phyloP scores from a whole-genome alignment of 164 flowering plant genomes.

The Cinnamomum micranthum region DNA sequence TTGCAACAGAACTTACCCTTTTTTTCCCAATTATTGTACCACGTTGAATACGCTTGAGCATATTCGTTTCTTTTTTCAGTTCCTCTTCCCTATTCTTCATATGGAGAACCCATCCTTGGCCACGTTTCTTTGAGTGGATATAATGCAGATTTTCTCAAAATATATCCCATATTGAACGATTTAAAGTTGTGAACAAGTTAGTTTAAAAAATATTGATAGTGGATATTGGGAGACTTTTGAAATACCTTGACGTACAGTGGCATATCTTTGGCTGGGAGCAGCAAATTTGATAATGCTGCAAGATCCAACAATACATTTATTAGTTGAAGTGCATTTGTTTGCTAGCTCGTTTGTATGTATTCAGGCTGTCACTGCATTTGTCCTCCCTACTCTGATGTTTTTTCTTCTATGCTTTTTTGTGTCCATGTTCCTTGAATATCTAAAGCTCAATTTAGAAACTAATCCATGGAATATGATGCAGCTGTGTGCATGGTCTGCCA shows the following conservation, averaged over 20 bases:
- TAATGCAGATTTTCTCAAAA: too few species aligned
- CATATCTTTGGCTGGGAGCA: neutral
- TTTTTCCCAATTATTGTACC: too few species aligned
- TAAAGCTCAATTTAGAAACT: slow-evolving; percentile 4
- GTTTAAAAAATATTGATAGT: too few species aligned
- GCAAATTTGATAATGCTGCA: neutral
- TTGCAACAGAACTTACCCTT: too few species aligned
- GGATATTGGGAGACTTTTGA: too few species aligned
- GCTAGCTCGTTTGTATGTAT: neutral
- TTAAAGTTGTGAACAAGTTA: too few species aligned
- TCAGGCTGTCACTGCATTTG: neutral
- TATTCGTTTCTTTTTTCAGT: too few species aligned
- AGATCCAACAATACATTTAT: neutral
- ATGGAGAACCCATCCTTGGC: too few species aligned
- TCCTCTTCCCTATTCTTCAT: too few species aligned
- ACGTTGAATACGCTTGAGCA: too few species aligned
- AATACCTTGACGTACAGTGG: neutral
- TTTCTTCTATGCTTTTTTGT: neutral
- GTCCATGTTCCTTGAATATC: neutral
- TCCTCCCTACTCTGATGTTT: neutral
- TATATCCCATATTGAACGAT: too few species aligned
- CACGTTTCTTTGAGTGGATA: too few species aligned
- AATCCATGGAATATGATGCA: slow-evolving; percentile 29
- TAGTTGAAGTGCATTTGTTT: neutral
- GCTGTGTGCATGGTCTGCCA: slow-evolving; percentile 81